Evolutionary conservation across 1,284 basidiomycete genomes (phyloP), one percentile per base, ranked within the genome.

Genomic region (Taiwanofungus camphoratus): DNA sequence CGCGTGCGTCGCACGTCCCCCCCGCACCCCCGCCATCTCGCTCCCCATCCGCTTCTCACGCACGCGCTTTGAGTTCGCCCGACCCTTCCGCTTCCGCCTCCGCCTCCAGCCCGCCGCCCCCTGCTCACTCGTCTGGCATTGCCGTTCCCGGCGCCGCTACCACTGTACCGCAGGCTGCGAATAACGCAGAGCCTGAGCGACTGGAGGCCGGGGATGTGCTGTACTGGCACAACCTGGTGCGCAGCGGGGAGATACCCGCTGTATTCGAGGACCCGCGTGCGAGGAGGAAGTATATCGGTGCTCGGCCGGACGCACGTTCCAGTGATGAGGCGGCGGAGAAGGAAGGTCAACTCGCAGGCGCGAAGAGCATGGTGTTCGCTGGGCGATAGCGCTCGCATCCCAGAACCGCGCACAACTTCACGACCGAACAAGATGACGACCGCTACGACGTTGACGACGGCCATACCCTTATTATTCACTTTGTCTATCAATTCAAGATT

Each of bases 191-290:
- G n/a, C n/a, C n/a, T n/a, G 47, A 57, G 39, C 45, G 45, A 31
- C 71, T 89, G 16, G 69, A 66, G 55, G 64, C 71, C 4, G 88
- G 87, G 20, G 84, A 88, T 52, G 59, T 77, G 9, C 63, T 92
- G 6, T 88, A 77, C 58, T 92, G 88, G 88, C 83, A 87, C 57
- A 80, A 91, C 55, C 77, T 92, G 43, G 62, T 73, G 22, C 70
- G 75, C 39, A 77, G 74, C 45, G 89, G 88, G 5, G 89, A 92
- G 68, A 82, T 85, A 45, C 76, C 79, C 19, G 77, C 74, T 19
- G 77, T 82, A 6, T 59, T 60, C 35, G 77, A 87, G 49, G 77
- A 85, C 59, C 53, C 66, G 24, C 71, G 78, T 19, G 78, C 79
- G 23, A 45, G 57, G 26, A 50, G 39, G 45, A 38, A 34, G 21